These are phyloP conservation scores for Amphichorda felina DNA, from an alignment of 2,329 filamentous ascomycete genomes.

Conservation along the genomic window DNA sequence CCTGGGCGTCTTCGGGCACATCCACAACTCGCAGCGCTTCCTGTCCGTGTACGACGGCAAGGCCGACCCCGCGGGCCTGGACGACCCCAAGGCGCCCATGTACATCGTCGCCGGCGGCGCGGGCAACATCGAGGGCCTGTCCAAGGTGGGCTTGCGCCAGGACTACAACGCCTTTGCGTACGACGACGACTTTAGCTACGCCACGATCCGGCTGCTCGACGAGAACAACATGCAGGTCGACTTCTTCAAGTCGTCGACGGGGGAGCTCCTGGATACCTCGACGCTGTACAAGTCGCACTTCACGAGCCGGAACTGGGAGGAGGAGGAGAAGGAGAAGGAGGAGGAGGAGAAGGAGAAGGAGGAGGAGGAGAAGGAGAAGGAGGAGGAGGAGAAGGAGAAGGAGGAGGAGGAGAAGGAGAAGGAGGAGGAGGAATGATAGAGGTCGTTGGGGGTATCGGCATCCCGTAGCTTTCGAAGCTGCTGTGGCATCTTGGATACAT, in stretches of 20 bases:
- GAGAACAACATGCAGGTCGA: not conserved
- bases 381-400: too few species aligned
- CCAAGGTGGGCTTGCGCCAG: not conserved
- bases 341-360: too few species aligned
- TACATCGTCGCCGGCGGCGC: constrained; percentile 2
- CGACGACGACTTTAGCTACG: not conserved
- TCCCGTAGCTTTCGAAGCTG: too few species aligned
- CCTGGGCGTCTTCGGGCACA: constrained; percentile 42
- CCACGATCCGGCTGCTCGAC: not conserved
- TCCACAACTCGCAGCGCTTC: constrained; percentile 46
- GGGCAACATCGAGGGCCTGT: constrained; percentile 2
- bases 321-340: too few species aligned
- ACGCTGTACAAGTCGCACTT: not conserved
- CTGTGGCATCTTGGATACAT: too few species aligned
- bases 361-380: too few species aligned
- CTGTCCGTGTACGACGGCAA: constrained; percentile 22
- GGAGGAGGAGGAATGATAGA: too few species aligned
- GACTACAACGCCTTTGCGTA: not conserved
- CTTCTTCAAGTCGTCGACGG: not conserved
- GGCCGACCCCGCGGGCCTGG: constrained; percentile 21
- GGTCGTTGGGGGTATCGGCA: too few species aligned
- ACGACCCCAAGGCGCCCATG: constrained; percentile 14
- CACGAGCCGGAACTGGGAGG: too few species aligned
- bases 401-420: too few species aligned
- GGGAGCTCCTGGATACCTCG: not conserved